phyloP scores from a whole-genome alignment of 345 rosid species.

The Eucalyptus curtisii region DNA sequence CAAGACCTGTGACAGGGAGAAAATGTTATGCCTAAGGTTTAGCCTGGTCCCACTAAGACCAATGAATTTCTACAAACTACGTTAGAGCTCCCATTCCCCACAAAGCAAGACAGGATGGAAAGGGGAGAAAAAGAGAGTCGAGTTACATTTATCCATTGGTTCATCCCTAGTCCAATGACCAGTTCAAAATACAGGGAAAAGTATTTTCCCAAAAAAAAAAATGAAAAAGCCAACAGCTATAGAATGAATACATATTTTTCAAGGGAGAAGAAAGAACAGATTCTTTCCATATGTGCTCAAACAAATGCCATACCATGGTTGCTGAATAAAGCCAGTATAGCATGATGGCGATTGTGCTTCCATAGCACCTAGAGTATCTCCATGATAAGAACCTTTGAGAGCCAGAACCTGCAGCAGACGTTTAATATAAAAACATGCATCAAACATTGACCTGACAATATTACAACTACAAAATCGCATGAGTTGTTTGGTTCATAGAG shows the following conservation, averaged over 20 bases:
- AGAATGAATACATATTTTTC: not conserved
- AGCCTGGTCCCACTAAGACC: not conserved
- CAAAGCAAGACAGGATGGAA: not conserved
- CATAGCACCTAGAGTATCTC: constrained; percentile 98
- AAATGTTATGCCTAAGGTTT: not conserved
- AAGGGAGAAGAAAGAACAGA: not conserved
- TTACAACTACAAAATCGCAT: not conserved
- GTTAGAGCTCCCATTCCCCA: not conserved
- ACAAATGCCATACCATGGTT: constrained; percentile 63
- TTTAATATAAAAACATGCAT: not conserved
- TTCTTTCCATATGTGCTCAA: not conserved
- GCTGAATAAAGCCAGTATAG: constrained; percentile 87
- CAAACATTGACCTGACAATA: not conserved
- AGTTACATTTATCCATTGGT: not conserved
- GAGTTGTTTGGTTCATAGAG: not conserved
- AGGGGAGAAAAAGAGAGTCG: not conserved
- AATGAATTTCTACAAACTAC: not conserved
- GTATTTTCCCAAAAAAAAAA: not conserved
- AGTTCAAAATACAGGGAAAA: not conserved
- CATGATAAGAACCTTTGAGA: constrained; percentile 91
- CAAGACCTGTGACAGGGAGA: not conserved
- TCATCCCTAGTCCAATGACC: not conserved
- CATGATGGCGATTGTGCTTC: constrained; percentile 97
- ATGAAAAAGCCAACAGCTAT: not conserved
- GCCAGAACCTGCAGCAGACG: constrained; percentile 57